Conservation (phyloP, 768 basidiomycete species). For the Chiua virens region DNA sequence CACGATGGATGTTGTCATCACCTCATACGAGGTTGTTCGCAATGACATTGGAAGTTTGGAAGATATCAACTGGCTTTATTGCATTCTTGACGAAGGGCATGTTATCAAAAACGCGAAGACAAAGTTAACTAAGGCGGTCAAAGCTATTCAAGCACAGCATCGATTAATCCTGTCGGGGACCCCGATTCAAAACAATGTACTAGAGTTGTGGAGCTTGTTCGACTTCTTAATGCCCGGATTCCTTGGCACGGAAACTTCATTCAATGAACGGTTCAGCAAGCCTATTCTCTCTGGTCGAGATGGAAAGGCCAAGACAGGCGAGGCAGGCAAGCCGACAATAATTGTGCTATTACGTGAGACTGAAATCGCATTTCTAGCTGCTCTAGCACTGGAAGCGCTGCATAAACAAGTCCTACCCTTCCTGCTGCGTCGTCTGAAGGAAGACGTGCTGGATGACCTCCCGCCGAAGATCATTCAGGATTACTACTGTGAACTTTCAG, state of each 20-base stretch:
- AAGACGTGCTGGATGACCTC: conserved; percentile 92
- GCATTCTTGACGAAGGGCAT: conserved; percentile 97
- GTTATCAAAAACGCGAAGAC: conserved; percentile 99
- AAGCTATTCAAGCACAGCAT: conserved; percentile 86
- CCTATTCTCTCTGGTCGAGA: conserved; percentile 95
- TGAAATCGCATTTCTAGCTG: conserved; percentile 54
- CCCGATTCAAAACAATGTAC: conserved; percentile 97
- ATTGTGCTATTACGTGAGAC: background rate
- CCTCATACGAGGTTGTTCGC: conserved; percentile 96
- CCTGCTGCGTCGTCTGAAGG: conserved; percentile 92
- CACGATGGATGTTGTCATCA: conserved; percentile 88
- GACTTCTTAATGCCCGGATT: conserved; percentile 99
- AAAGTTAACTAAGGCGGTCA: conserved; percentile 95
- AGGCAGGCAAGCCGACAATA: conserved; percentile 71
- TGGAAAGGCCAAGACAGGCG: conserved; percentile 90
- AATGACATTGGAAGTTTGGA: conserved; percentile 84
- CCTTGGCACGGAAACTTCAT: conserved; percentile 90
- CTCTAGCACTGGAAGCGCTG: conserved; percentile 89
- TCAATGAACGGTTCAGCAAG: conserved; percentile 94
- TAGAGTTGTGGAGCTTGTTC: conserved; percentile 98
- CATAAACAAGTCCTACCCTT: conserved; percentile 99
- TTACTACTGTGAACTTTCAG: conserved; percentile 97
- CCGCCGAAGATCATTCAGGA: conserved; percentile 99
- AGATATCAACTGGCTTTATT: conserved; percentile 86
- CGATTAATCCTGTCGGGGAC: conserved; percentile 95